Evolutionary conservation across 345 rosid genomes (phyloP).

Genomic region (Lepidium africanum): DNA sequence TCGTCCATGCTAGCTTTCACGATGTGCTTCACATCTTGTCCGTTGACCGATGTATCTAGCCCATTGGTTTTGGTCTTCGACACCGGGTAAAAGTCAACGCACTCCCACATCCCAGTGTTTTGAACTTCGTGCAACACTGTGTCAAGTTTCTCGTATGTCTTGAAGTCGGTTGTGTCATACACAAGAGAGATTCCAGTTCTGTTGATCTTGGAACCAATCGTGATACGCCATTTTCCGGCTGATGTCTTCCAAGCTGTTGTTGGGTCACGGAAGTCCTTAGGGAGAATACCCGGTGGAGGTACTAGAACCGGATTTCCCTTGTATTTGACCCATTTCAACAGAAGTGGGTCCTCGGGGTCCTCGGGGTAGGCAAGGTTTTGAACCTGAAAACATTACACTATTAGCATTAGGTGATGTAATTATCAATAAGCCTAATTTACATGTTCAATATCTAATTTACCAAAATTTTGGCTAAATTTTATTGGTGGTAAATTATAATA

Average conservation of each 20-base stretch:
- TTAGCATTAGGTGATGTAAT: background rate
- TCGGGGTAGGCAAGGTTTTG: conserved; percentile 86
- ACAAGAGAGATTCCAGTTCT: conserved; percentile 57
- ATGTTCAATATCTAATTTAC: conserved; percentile 22
- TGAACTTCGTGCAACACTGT: conserved; percentile 58
- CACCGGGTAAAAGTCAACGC: conserved; percentile 87
- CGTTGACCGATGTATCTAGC: conserved; percentile 59
- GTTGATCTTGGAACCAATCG: conserved; percentile 60
- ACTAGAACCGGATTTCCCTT: conserved; percentile 67
- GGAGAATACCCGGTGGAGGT: conserved; percentile 60
- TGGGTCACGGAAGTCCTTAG: conserved; percentile 76
- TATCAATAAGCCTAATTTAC: conserved; percentile 1
- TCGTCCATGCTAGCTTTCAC: conserved; percentile 89
- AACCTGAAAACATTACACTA: conserved; percentile 10
- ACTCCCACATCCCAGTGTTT: conserved; percentile 99
- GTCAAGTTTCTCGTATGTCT: conserved; percentile 33
- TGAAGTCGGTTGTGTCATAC: conserved; percentile 62
- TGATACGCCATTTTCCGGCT: conserved; percentile 56
- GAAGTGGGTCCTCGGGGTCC: conserved; percentile 76
- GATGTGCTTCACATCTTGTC: conserved; percentile 68
- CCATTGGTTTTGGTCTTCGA: conserved; percentile 43
- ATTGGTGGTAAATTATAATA: background rate
- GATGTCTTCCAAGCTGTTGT: conserved; percentile 73
- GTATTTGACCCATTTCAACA: conserved; percentile 69
- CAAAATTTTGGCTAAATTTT: conserved; percentile 8